Base-by-base conservation (phyloP, 108 stramenopile species). In the Cylindrotheca closterium region DNA sequence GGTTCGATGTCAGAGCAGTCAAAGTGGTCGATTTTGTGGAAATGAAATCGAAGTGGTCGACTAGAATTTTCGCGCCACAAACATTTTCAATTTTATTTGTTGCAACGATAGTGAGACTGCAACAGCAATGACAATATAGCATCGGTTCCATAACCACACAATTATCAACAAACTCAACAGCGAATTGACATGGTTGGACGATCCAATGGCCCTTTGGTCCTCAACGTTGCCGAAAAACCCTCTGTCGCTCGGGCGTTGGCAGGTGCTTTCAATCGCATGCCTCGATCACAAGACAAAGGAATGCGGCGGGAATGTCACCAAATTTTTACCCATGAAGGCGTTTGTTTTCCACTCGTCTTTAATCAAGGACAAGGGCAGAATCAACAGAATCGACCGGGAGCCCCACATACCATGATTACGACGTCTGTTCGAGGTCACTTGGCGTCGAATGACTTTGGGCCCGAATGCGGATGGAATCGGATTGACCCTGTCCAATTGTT, bases 181-280 rank as follows among this genome's bases (percentile, higher is more conserved):
- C n/a, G n/a, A n/a, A n/a, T n/a, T n/a, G n/a, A 42, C 37, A 42
- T 42, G 37, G 37, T 42, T 15, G 37, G 37, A 10, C 37, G 37
- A 15, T 42, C 37, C 17, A 47, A 61, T 61, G 63, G 51, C 24
- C 59, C 55, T 29, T 30, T 59, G 29, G 71, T 93, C 34, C 84
- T 99, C 19, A 96, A 97, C 73, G 98, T 99, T 32, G 98, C 99
- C 25, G 99, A 99, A 80, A 99, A 99, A 78, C 96, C 96, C 1
- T 87, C 85, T 3, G 97, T 99, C 29, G 99, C 99, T 15, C 87
- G 92, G 37, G 82, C 90, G 8, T 67, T 99, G 45, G 93, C 96
- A 28, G 59, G 60, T 45, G 89, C 89, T 54, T 95, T 95, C 69
- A 46, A 58, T 42, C 70, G 75, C 34, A 69, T 77, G 45, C 81